A percentile compares a stretch with the other conserved stretches of the same genome.
Evolutionary conservation across 805 yeast genomes (phyloP).

Genomic region (Nakazawaea molendinolei): DNA sequence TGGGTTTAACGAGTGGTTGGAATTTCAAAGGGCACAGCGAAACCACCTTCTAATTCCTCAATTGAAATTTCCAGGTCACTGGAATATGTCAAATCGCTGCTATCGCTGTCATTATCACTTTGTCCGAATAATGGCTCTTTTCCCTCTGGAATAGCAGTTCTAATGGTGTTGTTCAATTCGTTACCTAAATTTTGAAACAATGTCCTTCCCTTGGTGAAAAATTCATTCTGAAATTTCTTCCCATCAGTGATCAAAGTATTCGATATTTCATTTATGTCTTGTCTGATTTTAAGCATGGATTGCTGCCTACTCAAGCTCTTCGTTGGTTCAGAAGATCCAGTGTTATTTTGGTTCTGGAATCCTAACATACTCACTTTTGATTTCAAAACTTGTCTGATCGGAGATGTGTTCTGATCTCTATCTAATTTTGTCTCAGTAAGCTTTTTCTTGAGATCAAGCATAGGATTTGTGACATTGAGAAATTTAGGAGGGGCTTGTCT

Average conservation of each 20-base stretch:
- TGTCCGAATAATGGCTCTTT: conserved; percentile 7
- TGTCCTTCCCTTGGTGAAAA: conserved; percentile 20
- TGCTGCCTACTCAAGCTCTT: conserved; percentile 4
- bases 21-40: conserved; percentile 12
- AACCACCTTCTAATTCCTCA: conserved; percentile 21
- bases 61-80: not conserved
- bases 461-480: not conserved
- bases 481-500: not conserved
- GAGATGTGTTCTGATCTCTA: conserved; percentile 1
- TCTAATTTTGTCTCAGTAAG: conserved; percentile 3
- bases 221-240: conserved; percentile 18
- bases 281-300: conserved; percentile 11
- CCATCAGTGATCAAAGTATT: conserved; percentile 17
- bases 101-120: conserved; percentile 13
- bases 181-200: conserved; percentile 18
- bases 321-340: not conserved
- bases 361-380: conserved; percentile 10
- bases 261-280: conserved; percentile 18
- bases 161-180: conserved; percentile 16
- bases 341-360: not conserved
- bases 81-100: conserved; percentile 7
- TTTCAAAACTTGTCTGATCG: conserved; percentile 4
- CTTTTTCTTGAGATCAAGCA: conserved; percentile 4
- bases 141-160: conserved; percentile 13
- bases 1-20: too few species aligned